Percentiles rank a stretch among this genome's conserved stretches.
These are phyloP conservation scores for Steccherinum ochraceum DNA, from an alignment of 768 basidiomycete species.

Conservation along the genomic window DNA sequence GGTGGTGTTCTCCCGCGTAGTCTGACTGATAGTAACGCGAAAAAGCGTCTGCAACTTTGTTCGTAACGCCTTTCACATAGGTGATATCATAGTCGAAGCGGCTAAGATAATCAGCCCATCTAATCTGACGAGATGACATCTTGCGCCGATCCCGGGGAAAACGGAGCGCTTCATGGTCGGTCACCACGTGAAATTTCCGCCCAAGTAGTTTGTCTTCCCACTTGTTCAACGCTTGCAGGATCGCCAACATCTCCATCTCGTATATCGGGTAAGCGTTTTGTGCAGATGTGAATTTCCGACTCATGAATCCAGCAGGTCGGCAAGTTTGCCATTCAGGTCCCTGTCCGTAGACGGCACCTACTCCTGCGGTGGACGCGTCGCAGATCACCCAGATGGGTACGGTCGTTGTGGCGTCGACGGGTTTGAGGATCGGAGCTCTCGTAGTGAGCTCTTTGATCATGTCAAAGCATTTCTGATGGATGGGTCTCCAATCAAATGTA, in stretches of 20 bases:
- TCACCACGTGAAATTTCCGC: slow-evolving; percentile 16
- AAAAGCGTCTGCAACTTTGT: slow-evolving; percentile 26
- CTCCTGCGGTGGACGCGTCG: slow-evolving; percentile 14
- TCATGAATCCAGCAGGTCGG: slow-evolving; percentile 23
- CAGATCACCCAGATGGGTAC: slow-evolving; percentile 17
- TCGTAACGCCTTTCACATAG: slow-evolving; percentile 18
- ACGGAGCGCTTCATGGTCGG: slow-evolving; percentile 23
- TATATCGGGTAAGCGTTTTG: slow-evolving; percentile 18
- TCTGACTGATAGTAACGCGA: slow-evolving; percentile 27
- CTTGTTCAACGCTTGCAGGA: slow-evolving; percentile 18
- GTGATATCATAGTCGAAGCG: slow-evolving; percentile 22
- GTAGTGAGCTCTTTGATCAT: slow-evolving; percentile 11
- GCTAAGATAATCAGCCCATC: slow-evolving; percentile 27
- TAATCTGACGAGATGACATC: slow-evolving; percentile 14
- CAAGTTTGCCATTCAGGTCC: slow-evolving; percentile 20
- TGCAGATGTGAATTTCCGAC: slow-evolving; percentile 22
- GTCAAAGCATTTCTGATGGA: slow-evolving; percentile 18
- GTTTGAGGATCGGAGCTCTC: slow-evolving; percentile 10
- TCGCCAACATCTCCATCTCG: slow-evolving; percentile 14
- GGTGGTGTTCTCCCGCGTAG: neutral
- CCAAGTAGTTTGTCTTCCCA: slow-evolving; percentile 29
- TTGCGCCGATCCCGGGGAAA: slow-evolving; percentile 21
- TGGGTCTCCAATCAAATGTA: slow-evolving; percentile 9
- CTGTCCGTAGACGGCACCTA: slow-evolving; percentile 20
- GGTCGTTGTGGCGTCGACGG: slow-evolving; percentile 7